phyloP scores from a whole-genome alignment of 306 rosid genomes.

The Vigna unguiculata region DNA sequence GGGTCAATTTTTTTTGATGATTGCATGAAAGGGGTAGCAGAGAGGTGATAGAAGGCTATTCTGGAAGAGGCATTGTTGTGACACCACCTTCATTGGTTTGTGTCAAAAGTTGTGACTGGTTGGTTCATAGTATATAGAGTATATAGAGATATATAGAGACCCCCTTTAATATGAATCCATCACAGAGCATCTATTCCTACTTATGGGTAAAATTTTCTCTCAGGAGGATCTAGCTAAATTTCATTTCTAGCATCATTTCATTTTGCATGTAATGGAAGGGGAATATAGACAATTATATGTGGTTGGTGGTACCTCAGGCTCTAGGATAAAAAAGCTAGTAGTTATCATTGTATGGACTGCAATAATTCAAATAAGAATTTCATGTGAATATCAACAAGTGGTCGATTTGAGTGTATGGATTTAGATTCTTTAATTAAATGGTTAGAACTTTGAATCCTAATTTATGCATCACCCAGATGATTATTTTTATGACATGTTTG shows the following conservation, averaged over 20 bases:
- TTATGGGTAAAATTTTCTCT: not conserved
- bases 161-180: conserved; percentile 22
- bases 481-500: too few species aligned
- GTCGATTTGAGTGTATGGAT: not conserved
- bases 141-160: conserved; percentile 1
- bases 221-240: conserved; percentile 8
- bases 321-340: conserved; percentile 1
- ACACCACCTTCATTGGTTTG: conserved; percentile 33
- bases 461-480: too few species aligned
- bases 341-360: not conserved
- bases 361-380: conserved; percentile 14
- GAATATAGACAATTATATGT: conserved; percentile 29
- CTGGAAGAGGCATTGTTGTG: conserved; percentile 28
- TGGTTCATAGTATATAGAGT: conserved; percentile 9
- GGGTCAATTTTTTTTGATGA: conserved; percentile 14
- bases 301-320: conserved; percentile 6
- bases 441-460: too few species aligned
- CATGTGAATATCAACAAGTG: not conserved
- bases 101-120: conserved; percentile 40
- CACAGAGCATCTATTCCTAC: conserved; percentile 42
- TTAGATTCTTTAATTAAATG: not conserved
- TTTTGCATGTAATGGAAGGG: conserved; percentile 40
- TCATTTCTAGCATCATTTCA: conserved; percentile 20
- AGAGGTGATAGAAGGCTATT: conserved; percentile 3
- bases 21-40: conserved; percentile 25